Evolutionary conservation across 2,329 filamentous ascomycete genomes (phyloP), one percentile per base, ranked within the genome.

Genomic region (Fonsecaea pedrosoi): DNA sequence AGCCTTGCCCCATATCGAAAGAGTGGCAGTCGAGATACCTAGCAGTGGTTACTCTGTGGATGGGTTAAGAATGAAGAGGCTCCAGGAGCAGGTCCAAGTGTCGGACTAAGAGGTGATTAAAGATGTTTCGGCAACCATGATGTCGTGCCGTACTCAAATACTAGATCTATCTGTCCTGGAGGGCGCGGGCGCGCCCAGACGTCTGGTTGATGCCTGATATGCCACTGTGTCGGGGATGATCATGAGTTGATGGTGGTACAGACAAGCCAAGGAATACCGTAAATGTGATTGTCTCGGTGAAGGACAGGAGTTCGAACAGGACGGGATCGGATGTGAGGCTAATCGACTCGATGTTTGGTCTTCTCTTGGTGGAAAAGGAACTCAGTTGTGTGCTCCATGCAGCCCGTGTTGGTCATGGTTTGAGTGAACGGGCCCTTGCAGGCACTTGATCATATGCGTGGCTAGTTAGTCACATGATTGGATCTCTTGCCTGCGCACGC

Each of bases 1-100:
- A 97, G 71, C 92, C 94, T 85, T 99, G 95, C 71, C 95, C 95
- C 95, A 99, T 99, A 73, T 66, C 82, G 77, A 59, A 25, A 25
- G 21, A 25, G 4, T 50, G 45, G 21, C 15, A 50, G 10, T 4
- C 18, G 45, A 25, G 45, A 30, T 25, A 15, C n/a, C 15, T 45
- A 18, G 40, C 5, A 18, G 40, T 18, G 15, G 40, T n/a, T 18
- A 25, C 45, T 50, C 21, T 18, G 45, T 25, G 18, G 45, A 50
- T 50, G 45, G 45, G 12, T 50, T 30, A 50, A 21, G 45, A 1
- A 5, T 25, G 25, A 25, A 50, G 45, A 50, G 21, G 21, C 21
- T 50, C 42, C 21, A 18, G 4, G 45, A 50, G 18, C 45, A 55
- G 12, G 54, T 35, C 54, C 32, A 35, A 9, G 7, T 37, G 25